These are phyloP conservation scores for Saposhnikovia divaricata DNA, from an alignment of 129 eudicot species.

Conservation along the genomic window DNA sequence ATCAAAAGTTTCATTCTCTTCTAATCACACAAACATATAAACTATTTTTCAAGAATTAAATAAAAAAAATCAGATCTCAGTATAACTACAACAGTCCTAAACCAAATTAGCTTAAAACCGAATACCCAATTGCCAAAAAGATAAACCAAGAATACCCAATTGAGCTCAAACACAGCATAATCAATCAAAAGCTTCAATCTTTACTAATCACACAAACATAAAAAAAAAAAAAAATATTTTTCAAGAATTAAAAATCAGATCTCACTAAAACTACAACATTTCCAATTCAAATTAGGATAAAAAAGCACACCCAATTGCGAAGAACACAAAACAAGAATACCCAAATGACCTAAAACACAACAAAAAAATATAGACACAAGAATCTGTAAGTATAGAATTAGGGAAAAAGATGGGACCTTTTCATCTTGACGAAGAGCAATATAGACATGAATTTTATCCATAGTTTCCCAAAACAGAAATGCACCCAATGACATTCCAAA, in stretches of 20 bases:
- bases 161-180: neutral
- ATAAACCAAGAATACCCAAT: neutral
- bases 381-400: neutral
- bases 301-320: neutral
- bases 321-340: neutral
- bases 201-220: neutral
- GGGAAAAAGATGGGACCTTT: slow-evolving; percentile 33
- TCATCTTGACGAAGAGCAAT: slow-evolving; percentile 91
- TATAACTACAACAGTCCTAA: neutral
- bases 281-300: neutral
- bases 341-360: neutral
- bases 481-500: slow-evolving; percentile 83
- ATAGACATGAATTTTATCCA: slow-evolving; percentile 94
- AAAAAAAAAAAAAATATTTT: too few species aligned
- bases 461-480: slow-evolving; percentile 71
- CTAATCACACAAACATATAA: neutral
- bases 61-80: neutral
- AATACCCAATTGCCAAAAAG: neutral
- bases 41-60: too few species aligned
- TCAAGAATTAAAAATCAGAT: neutral
- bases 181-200: neutral
- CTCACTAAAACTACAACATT: neutral
- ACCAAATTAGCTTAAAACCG: neutral
- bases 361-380: neutral
- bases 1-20: neutral